phyloP scores from a whole-genome alignment of 306 rosid species.

The Gastrolobium bilobum region DNA sequence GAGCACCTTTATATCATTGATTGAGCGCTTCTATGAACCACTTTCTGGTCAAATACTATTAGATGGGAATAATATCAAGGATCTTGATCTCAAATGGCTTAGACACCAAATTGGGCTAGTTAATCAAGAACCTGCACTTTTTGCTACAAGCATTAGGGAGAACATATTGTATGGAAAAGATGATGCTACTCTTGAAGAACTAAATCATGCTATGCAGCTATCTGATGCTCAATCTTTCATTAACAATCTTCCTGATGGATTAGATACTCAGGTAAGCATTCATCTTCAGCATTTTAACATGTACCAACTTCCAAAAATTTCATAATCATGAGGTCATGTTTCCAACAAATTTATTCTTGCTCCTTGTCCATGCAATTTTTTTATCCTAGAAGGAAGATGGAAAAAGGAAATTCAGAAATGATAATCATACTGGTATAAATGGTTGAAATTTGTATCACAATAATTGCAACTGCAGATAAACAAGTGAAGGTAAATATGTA shows the following conservation, averaged over 20 bases:
- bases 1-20: conserved; percentile 82
- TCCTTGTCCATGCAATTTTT: neutral
- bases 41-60: conserved; percentile 74
- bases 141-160: conserved; percentile 86
- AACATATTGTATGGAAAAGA: conserved; percentile 87
- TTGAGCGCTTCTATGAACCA: conserved; percentile 93
- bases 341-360: neutral
- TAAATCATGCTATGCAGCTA: conserved; percentile 71
- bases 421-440: neutral
- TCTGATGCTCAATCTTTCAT: conserved; percentile 83
- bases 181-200: conserved; percentile 77
- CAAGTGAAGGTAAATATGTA: neutral
- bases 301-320: neutral
- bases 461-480: neutral
- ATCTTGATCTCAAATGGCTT: conserved; percentile 84
- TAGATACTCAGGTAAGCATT: conserved; percentile 79
- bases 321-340: neutral
- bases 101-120: conserved; percentile 88
- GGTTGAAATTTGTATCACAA: neutral
- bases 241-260: conserved; percentile 86
- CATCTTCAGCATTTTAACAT: conserved; percentile 11
- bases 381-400: neutral
- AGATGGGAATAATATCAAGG: conserved; percentile 64
- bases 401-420: neutral
- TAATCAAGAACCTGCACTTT: conserved; percentile 93